Evolutionary conservation across 352 stramenopile species (phyloP), one percentile per base, ranked within the genome.

Genomic region (Globisporangium barbulae): DNA sequence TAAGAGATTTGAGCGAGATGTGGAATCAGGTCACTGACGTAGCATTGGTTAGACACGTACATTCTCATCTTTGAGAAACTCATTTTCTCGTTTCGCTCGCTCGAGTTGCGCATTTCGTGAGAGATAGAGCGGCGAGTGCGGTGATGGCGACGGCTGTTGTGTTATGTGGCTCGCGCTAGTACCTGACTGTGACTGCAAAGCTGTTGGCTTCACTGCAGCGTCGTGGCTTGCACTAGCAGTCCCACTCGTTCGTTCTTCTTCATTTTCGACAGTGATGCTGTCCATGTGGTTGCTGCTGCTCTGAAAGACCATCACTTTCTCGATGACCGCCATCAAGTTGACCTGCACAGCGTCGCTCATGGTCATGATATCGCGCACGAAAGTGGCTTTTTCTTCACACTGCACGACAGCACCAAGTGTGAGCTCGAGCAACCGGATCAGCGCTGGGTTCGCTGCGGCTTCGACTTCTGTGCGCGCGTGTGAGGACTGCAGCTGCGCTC

Each of bases 271-370:
- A 22, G 22, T 8, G 19, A 8, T 54, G 37, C 39, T 59, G 2
- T 53, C 53, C 7, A 10, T 21, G 53, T 31, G 21, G 10, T 12
- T 59, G 57, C n/a, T 53, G 28, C 15, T 61, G 60, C 21, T 53
- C 17, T 73, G 54, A 12, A 37, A 56, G n/a, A 49, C 50, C 67
- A 89, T 75, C 8, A 85, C 69, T 28, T 68, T 74, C 54, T 91
- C 81, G 48, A 91, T 90, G n/a, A 78, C 72, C 0, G 60, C 57
- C 76, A 89, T 89, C n/a, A 91, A 69, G 59, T 88, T 73, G 2
- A 75, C 72, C 60, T 91, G 83, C 5, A 85, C 77, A 0, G 57
- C 68, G n/a, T 85, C 74, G 44, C 81, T 69, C 75, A 91, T 82
- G 41, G 61, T 67, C 72, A 88, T 61, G 65, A 90, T 91, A 47